These are phyloP conservation scores for Diaporthe helianthi DNA, from an alignment of 2,329 filamentous ascomycete species.

Conservation along the genomic window DNA sequence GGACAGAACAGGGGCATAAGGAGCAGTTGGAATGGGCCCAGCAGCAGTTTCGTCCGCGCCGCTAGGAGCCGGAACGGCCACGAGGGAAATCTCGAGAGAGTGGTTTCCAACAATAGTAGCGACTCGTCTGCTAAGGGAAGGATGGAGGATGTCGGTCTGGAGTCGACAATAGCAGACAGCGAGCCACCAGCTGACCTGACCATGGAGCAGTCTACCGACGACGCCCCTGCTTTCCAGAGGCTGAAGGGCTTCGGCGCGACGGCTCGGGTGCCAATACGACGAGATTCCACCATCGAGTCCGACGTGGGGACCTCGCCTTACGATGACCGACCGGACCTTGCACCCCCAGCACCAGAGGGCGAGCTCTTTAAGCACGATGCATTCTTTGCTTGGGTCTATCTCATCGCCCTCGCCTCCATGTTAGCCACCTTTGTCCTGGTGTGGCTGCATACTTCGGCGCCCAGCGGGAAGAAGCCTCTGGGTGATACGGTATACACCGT, in stretches of 20 bases:
- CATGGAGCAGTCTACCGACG: conserved; percentile 58
- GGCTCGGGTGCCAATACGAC: conserved; percentile 49
- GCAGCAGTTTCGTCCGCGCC: conserved; percentile 47
- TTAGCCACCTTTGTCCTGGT: conserved; percentile 89
- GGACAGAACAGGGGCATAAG: conserved; percentile 61
- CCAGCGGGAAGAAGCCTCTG: conserved; percentile 71
- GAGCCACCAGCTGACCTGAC: conserved; percentile 68
- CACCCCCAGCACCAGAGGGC: conserved; percentile 54
- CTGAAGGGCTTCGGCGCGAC: conserved; percentile 54
- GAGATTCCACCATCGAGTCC: conserved; percentile 53
- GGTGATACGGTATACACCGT: conserved; percentile 96
- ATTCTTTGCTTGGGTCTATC: conserved; percentile 90
- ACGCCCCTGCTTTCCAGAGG: conserved; percentile 68
- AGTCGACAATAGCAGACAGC: conserved; percentile 67
- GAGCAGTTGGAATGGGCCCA: conserved; percentile 69
- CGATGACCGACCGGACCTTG: conserved; percentile 48
- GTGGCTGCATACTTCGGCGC: conserved; percentile 83
- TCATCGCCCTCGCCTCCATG: conserved; percentile 83
- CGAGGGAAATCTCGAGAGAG: conserved; percentile 51
- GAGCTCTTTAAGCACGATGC: conserved; percentile 84
- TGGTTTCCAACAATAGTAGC: conserved; percentile 42
- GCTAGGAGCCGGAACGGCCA: conserved; percentile 41
- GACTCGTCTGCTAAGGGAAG: conserved; percentile 58
- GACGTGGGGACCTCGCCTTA: conserved; percentile 49
- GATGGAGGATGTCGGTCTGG: conserved; percentile 88